Evolutionary conservation across 306 rosid genomes (phyloP).

Genomic region (Cucumis melo): DNA sequence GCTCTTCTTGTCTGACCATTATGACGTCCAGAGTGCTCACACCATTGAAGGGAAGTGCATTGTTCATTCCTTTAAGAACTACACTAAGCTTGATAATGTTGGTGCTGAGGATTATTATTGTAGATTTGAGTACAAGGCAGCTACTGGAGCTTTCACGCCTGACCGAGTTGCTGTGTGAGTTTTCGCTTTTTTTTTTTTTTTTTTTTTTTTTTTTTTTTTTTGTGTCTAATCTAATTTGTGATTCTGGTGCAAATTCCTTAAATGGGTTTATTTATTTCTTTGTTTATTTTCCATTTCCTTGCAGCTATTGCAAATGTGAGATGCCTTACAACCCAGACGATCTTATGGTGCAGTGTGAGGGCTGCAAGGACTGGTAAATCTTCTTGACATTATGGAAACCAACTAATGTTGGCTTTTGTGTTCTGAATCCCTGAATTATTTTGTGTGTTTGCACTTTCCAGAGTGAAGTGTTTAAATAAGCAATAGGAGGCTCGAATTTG

Average conservation of each 20-base stretch:
- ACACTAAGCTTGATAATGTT: conserved; percentile 74
- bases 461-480: neutral
- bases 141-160: conserved; percentile 70
- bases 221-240: neutral
- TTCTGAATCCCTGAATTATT: neutral
- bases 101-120: conserved; percentile 74
- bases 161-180: conserved; percentile 95
- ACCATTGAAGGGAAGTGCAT: conserved; percentile 69
- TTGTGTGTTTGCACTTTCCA: neutral
- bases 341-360: conserved; percentile 95
- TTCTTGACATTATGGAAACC: conserved; percentile 1
- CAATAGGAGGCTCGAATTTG: neutral
- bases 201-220: too few relatives aligned
- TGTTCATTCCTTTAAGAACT: conserved; percentile 71
- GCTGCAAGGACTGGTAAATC: conserved; percentile 87
- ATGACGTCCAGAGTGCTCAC: conserved; percentile 71
- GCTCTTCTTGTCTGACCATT: conserved; percentile 73
- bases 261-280: conserved; percentile 9
- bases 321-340: conserved; percentile 96
- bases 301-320: conserved; percentile 87
- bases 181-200: neutral
- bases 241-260: conserved; percentile 1
- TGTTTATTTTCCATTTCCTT: conserved; percentile 9
- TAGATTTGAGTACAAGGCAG: conserved; percentile 88
- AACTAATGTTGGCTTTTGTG: neutral